Evolutionary conservation across 1,139 yeast genomes (phyloP), one percentile per base, ranked within the genome.

Genomic region (Nakaseomyces glabratus): DNA sequence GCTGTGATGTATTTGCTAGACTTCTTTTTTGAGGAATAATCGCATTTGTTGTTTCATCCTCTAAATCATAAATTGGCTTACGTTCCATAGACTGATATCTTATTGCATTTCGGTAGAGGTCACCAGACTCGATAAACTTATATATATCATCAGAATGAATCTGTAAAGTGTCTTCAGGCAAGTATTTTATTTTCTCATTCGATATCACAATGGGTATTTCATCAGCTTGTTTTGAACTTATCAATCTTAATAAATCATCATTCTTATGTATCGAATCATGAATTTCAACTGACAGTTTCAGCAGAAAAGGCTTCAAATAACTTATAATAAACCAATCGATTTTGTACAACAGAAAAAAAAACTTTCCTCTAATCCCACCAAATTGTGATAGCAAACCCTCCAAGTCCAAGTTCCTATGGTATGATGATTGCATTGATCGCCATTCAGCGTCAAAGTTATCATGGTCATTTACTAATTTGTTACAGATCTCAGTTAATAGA

Each of bases 161-260:
- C 6, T 7, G 5, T n/a, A 26, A 5, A 10, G 21, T n/a, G 6
- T 26, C 13, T 11, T 10, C 7, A 2, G 20, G 6, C 10, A 26
- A 5, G 8, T 4, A n/a, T 17, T 26, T 26, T 2, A 17, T 4
- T 17, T 26, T 18, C 5, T 21, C 30, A 7, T 26, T 20, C 5
- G n/a, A 10, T n/a, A 26, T 6, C 8, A 26, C 10, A 4, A 26
- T 7, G 2, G 30, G 30, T 4, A 26, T 17, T 18, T 26, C 21
- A 18, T 6, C 9, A 4, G 6, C 6, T 17, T 18, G 17, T 8
- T 13, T n/a, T 6, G 30, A 17, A 15, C 10, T 18, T 15, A 26
- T 11, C 5, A 26, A 26, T n/a, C 30, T 13, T 11, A 10, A 35
- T 22, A 28, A 36, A 39, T 26, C 45, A 20, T 41, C 44, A 6